Base-by-base conservation (phyloP, 2,329 filamentous ascomycete genomes). In the Microcyclospora tardicrescens region DNA sequence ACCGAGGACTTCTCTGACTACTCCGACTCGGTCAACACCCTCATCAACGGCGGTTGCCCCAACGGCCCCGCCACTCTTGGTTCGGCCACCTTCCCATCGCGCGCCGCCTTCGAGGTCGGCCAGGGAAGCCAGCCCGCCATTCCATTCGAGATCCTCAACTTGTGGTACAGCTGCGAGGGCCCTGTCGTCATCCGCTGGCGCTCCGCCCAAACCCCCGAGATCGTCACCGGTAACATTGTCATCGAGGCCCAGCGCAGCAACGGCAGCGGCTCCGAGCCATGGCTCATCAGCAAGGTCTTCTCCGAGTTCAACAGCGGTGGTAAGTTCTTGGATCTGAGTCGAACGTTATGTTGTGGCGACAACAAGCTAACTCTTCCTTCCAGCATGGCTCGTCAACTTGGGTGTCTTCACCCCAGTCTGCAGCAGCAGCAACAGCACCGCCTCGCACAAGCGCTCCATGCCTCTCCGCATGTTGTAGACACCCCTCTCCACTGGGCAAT, bases 101-200 rank as follows among this genome's bases (percentile, higher is more conserved):
- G 46, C 16, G 45, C 39, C 11, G 36, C 41, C 2, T 58, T 57
- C 47, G 33, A 52, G 37, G 48, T 47, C 14, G 55, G 52, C 33
- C 54, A 57, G 40, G 49, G 52, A 34, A 33, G 43, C 2, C 53
- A 56, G 40, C 50, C 54, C 5, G 38, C 40, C 19, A 55, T 57
- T 19, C 54, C 55, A 5, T 58, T 57, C 44, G 44, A 52, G 35
- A 51, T 54, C 31, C 39, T 57, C 14, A 53, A 57, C 42, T 32
- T 54, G 28, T 58, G 55, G 55, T 47, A 56, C 43, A 49, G 51
- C 24, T 58, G 55, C 45, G 44, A 50, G 11, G 44, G 44, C 34
- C 49, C 51, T 1, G 53, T 55, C 40, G 49, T 54, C 33, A 46
- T 58, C 36, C 46, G 54, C 31, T 58, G 55, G 55, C 34, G 40